Evolutionary conservation across 2,329 filamentous ascomycete genomes (phyloP), one percentile per base, ranked within the genome.

Genomic region (Xylaria sp.): DNA sequence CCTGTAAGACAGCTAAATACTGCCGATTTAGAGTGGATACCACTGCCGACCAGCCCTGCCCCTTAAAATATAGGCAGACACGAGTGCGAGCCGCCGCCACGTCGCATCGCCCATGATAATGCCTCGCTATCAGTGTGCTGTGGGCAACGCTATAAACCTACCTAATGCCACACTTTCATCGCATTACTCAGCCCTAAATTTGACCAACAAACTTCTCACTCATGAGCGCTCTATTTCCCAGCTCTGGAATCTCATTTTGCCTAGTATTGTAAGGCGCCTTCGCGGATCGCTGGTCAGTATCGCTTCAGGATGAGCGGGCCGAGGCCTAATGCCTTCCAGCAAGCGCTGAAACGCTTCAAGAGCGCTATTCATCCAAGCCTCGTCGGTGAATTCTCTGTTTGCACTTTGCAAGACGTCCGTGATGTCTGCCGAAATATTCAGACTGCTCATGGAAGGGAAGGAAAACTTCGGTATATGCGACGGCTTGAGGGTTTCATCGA

Each of bases 321-420:
- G 6, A 57, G 15, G 11, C 21, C 6, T 2, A 31, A 57, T 5
- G 17, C 28, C n/a, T 57, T 57, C 17, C 19, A 57, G 9, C 35
- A n/a, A 52, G 46, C 56, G 2, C 47, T 52, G 23, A 45, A 23
- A 9, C 42, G 47, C 25, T 59, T 59, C 25, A 45, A 52, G 21
- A 19, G 37, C 7, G 1, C 35, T 17, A 37, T 59, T 23, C 7
- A 40, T 31, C 43, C 53, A 25, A 28, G 17, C 3, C 33, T 57
- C 9, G 21, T 40, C n/a, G 11, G 38, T 11, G 21, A 49, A 25
- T 45, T 57, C 21, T 47, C 53, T n/a, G 11, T 57, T n/a, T 47
- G 31, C 31, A 40, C 33, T 7, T 31, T 57, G 8, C 3, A 40
- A 4, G 53, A 57, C 9, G 25, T 50, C 5, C 19, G 11, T 5